Evolutionary conservation across 306 rosid species (phyloP).

Genomic region (Acacia melanoxylon): DNA sequence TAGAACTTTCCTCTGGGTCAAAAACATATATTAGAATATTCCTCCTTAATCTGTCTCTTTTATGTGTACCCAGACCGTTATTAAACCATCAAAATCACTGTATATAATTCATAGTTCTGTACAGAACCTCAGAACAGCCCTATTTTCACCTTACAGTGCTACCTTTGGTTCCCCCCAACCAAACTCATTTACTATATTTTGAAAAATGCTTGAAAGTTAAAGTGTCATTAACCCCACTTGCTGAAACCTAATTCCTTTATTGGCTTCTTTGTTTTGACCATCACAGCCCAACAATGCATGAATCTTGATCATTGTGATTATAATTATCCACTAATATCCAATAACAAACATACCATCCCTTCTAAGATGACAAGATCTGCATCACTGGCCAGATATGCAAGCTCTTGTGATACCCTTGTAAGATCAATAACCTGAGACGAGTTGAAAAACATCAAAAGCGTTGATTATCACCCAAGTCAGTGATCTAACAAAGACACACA

Average conservation of each 20-base stretch:
- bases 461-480: constrained; percentile 4
- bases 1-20: no score
- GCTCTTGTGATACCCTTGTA: constrained; percentile 68
- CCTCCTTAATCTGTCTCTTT: no score
- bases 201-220: not conserved
- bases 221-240: not conserved
- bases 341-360: constrained; percentile 80
- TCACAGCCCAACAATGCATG: not conserved
- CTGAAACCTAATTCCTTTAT: not conserved
- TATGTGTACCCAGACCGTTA: no score
- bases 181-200: not conserved
- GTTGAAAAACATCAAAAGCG: constrained; percentile 20
- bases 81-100: not conserved
- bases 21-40: no score
- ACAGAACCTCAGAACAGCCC: no score
- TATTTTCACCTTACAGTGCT: not conserved
- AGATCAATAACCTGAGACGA: constrained; percentile 79
- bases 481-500: not conserved
- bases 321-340: not conserved
- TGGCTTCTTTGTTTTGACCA: not conserved
- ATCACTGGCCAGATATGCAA: constrained; percentile 69
- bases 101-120: not conserved
- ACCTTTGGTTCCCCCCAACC: not conserved
- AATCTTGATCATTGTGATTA: not conserved
- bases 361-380: constrained; percentile 83